Evolutionary conservation across 129 eudicot species (phyloP).

Genomic region (Erigeron canadensis): DNA sequence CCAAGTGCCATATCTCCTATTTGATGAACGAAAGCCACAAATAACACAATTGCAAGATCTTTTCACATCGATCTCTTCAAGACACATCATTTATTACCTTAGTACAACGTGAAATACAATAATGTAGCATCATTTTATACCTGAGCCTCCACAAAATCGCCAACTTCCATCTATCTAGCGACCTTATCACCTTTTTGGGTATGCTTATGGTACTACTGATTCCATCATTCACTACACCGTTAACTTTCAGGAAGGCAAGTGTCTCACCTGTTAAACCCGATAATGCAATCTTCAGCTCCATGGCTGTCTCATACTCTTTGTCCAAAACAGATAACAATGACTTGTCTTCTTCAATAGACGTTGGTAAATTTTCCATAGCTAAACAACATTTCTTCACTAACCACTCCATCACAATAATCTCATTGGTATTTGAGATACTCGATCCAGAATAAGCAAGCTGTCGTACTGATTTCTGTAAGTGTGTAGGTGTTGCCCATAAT

Average conservation of each 20-base stretch:
- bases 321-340: constrained; percentile 41
- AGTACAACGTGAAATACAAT: constrained; percentile 58
- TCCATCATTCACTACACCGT: constrained; percentile 25
- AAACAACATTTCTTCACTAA: constrained; percentile 46
- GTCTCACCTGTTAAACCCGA: constrained; percentile 39
- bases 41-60: too few species aligned
- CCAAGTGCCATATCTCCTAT: too few species aligned
- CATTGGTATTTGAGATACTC: constrained; percentile 59
- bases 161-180: constrained; percentile 67
- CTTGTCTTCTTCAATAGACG: constrained; percentile 62
- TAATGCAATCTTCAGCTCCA: constrained; percentile 34
- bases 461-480: constrained; percentile 51
- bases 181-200: constrained; percentile 35
- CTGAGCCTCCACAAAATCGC: constrained; percentile 75
- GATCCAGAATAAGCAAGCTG: constrained; percentile 70
- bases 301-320: constrained; percentile 25
- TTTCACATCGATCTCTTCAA: background rate
- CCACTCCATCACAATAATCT: constrained; percentile 66
- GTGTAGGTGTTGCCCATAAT: constrained; percentile 79
- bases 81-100: constrained; percentile 26
- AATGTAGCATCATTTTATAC: constrained; percentile 55
- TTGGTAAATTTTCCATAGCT: constrained; percentile 37
- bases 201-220: constrained; percentile 3
- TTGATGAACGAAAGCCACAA: too few species aligned
- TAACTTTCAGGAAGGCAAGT: constrained; percentile 40